Evolutionary conservation across 306 rosid species (phyloP), one percentile per base, ranked within the genome.

Genomic region (Lupinus albus): DNA sequence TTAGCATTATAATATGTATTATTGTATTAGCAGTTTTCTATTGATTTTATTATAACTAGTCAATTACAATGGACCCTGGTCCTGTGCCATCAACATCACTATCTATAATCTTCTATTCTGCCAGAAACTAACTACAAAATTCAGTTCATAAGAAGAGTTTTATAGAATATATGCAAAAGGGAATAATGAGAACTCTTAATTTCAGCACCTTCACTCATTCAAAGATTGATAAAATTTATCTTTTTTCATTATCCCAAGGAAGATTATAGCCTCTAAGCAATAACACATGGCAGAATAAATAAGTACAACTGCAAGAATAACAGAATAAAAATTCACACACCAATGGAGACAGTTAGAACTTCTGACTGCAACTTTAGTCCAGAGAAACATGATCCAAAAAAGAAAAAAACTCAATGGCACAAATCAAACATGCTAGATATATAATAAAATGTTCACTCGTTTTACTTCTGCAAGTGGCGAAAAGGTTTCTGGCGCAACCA

Each of bases 361-460:
- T n/a, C 21, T 11, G 28, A 39, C 44, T 36, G 41, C 41, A 36
- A 10, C 41, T 73, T 73, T 8, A 17, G 54, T 74, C 64, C 79
- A 62, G 50, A 4, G 54, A 70, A 73, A 74, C 71, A 73, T 59
- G 70, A 21, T 49, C 46, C 79, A 74, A 71, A 68, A 55, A 76
- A 25, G 16, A 82, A 84, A 82, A 81, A 74, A 67, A 82, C 81
- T 57, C 79, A 74, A 76, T 41, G 52, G 48, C 82, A 78, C 49
- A 64, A 80, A 80, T 56, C 71, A 64, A 70, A 74, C 72, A 59
- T 73, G 72, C 45, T 32, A 32, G 36, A 81, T 69, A 36, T 25
- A 75, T 45, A 70, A 15, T 1, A 63, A 45, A 45, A 68, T 50
- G 62, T 53, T 54, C 74, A 50, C 63, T 21, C 71, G 57, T 81